A percentile compares a stretch with the other conserved stretches of the same genome.
Evolutionary conservation across 306 rosid species (phyloP).

Genomic region (Gastrolobium villosum): DNA sequence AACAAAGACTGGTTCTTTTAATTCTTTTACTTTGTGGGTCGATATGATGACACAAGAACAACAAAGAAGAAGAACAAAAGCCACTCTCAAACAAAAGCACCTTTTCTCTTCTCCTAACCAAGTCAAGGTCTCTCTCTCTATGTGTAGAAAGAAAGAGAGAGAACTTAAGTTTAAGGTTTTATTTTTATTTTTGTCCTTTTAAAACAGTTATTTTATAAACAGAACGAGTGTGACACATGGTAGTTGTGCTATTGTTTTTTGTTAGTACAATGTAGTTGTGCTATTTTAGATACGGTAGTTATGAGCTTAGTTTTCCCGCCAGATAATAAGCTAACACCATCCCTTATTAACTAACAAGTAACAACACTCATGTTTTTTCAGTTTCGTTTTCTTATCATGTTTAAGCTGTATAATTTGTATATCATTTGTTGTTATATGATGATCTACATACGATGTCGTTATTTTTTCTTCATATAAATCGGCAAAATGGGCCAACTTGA

Average conservation of each 20-base stretch:
- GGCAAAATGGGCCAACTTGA: too few relatives aligned
- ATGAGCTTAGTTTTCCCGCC: conserved; percentile 34
- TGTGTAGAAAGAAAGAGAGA: neutral
- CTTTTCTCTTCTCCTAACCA: neutral
- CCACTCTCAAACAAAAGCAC: conserved; percentile 8
- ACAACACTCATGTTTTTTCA: neutral
- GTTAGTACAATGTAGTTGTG: too few relatives aligned
- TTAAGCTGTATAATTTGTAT: neutral
- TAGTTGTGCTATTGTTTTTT: conserved; percentile 36
- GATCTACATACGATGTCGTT: neutral
- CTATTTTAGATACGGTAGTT: conserved; percentile 40
- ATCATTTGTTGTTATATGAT: neutral
- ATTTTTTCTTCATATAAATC: too few relatives aligned
- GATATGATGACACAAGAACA: neutral
- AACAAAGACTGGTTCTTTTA: neutral
- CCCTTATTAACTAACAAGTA: neutral
- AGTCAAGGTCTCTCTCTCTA: conserved; percentile 36
- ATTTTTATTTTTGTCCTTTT: neutral
- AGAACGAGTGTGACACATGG: neutral
- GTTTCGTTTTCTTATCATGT: neutral
- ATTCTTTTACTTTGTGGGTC: neutral
- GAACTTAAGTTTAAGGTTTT: neutral
- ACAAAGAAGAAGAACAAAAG: neutral
- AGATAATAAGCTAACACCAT: conserved; percentile 7
- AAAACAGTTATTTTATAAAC: neutral